phyloP scores from a whole-genome alignment of 768 basidiomycete genomes.

The Rhodotorula taiwanensis region DNA sequence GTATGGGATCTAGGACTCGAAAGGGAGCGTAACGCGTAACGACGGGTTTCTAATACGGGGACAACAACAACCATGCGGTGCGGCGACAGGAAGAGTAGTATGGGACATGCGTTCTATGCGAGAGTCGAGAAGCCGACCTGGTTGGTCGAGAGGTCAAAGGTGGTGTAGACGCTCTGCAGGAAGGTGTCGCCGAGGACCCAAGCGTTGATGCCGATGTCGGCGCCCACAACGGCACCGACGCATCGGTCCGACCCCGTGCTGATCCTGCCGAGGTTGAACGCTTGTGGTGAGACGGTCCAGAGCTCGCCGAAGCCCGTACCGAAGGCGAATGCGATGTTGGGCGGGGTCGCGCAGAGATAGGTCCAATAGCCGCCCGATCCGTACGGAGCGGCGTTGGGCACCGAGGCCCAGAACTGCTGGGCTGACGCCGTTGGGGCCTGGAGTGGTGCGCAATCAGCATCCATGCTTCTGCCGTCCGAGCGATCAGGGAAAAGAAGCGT shows the following conservation, averaged over 20 bases:
- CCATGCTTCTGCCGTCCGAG: too few species aligned
- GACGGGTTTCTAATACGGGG: background rate
- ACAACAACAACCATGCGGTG: too few species aligned
- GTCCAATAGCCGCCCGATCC: slow-evolving; percentile 44
- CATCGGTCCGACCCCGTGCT: slow-evolving; percentile 25
- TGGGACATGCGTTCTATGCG: background rate
- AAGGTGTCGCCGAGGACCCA: slow-evolving; percentile 39
- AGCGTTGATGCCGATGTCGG: slow-evolving; percentile 32
- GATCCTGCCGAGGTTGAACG: slow-evolving; percentile 49
- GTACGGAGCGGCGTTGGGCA: slow-evolving; percentile 46
- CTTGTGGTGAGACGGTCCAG: slow-evolving; percentile 50
- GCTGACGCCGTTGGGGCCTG: slow-evolving; percentile 47
- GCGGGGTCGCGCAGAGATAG: slow-evolving; percentile 38
- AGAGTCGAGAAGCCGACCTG: slow-evolving; percentile 35
- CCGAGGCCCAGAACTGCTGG: slow-evolving; percentile 42
- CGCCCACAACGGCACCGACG: slow-evolving; percentile 36
- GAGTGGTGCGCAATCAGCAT: too few species aligned
- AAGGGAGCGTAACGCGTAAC: too few species aligned
- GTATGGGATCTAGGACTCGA: too few species aligned
- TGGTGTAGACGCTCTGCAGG: slow-evolving; percentile 38
- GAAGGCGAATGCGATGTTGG: slow-evolving; percentile 51
- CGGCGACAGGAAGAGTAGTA: background rate
- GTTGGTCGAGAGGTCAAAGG: slow-evolving; percentile 29
- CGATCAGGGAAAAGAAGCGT: background rate
- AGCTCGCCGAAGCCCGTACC: slow-evolving; percentile 45